These are phyloP conservation scores for Eucalyptus marginata DNA, from an alignment of 345 rosid genomes.

Conservation along the genomic window DNA sequence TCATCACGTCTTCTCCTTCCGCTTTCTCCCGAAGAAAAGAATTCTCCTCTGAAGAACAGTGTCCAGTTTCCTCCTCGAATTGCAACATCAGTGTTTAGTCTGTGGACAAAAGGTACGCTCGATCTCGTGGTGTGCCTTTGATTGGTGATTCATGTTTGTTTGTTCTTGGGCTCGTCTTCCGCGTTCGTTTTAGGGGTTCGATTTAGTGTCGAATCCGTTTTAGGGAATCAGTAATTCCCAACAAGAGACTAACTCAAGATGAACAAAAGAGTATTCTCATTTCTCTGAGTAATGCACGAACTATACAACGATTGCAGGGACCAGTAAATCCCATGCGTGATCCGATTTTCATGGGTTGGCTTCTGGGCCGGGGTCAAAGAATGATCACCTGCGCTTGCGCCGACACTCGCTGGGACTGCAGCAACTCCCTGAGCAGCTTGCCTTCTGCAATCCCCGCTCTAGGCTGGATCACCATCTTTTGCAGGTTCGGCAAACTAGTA, in stretches of 20 bases:
- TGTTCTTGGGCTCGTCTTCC: no score
- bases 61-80: no score
- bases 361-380: not conserved
- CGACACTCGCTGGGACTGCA: slow-evolving; percentile 31
- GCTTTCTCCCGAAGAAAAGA: no score
- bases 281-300: not conserved
- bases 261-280: not conserved
- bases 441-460: slow-evolving; percentile 18
- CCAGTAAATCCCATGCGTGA: not conserved
- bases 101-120: no score
- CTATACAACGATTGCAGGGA: not conserved
- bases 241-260: not conserved
- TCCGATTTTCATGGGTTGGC: not conserved
- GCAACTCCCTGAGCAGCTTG: slow-evolving; percentile 33
- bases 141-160: no score
- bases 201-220: no score
- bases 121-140: no score
- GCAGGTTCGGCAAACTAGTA: slow-evolving; percentile 30
- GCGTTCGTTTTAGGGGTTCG: no score
- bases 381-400: slow-evolving; percentile 25
- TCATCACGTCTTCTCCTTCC: no score
- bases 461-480: slow-evolving; percentile 38
- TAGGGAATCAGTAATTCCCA: no score
- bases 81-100: no score
- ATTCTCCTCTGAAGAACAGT: no score